Evolutionary conservation across 2,329 filamentous ascomycete genomes (phyloP), one percentile per base, ranked within the genome.

Genomic region (Clonostachys rhizophaga): DNA sequence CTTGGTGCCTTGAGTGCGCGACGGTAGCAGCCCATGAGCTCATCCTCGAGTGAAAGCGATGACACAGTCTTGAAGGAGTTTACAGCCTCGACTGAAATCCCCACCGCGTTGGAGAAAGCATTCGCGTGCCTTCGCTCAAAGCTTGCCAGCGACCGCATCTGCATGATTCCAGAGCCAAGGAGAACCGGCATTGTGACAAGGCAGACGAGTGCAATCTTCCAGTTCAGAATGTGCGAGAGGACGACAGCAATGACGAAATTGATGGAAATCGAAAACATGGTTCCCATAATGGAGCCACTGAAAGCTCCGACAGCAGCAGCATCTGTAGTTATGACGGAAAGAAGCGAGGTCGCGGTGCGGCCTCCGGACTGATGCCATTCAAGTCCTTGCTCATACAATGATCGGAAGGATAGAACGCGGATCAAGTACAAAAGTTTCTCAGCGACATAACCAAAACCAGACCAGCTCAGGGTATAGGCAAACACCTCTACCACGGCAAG

Each of bases 161-260:
- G 79, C 78, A 90, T 81, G 51, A 87, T 76, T 0, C 87, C 86
- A 0, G 84, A 76, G 2, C 81, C 82, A 0, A 91, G 71, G 6
- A 89, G 75, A 10, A 90, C 65, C 0, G 87, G 87, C 0, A 90
- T 80, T 9, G 81, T 73, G 1, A 85, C 76, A 6, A 91, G 70
- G 47, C 84, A 85, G 5, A 91, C 86, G 13, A 91, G 65, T 1
- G 86, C 86, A 50, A 91, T 88, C 57, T 81, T 86, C 87, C 87
- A 91, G 4, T 84, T 84, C 42, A 91, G 72, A 41, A 89, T 79
- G 51, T 87, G 84, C 0, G 85, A 81, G 10, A 90, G 59, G 33
- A 86, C 78, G 47, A 89, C 82, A 2, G 83, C 84, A 1, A 78
- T 80, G 14, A 89, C 52, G 30, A 89, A 79, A 60, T 87, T 89